Evolutionary conservation across 306 rosid species (phyloP), one percentile per base, ranked within the genome.

Genomic region (Mimosa bimucronata): DNA sequence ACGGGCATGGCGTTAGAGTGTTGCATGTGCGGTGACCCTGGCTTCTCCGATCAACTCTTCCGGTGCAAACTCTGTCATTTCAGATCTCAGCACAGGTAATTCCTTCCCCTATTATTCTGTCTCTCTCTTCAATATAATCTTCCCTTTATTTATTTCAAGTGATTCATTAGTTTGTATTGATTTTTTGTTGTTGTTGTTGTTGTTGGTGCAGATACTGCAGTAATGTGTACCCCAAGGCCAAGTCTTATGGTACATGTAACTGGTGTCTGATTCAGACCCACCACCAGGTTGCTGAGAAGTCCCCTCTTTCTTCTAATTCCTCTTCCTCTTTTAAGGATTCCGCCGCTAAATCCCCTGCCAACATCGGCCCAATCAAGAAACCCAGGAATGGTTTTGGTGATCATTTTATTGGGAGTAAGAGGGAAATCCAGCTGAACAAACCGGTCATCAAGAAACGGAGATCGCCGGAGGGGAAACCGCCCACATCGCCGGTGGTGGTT

Each of bases 1-100:
- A 69, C 72, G 64, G 41, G 77, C 52, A 65, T 58, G 72, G 85
- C 65, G 5, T 34, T 34, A 0, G 99, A 95, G 90, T 95, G 99
- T 75, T 95, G 99, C 89, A 95, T 91, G 98, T 95, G 99, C 75
- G 99, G 99, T 9, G 99, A 93, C 86, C 88, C 65, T 65, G 99
- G 99, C 73, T 90, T 95, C 89, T 90, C 99, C 57, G 78, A 88
- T 40, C 90, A 93, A 77, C 97, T 93, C 80, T 91, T 95, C 79
- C 94, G 73, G 48, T 95, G 99, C 86, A 87, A 87, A 83, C 50
- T 89, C 65, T 95, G 99, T 75, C 97, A 91, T 38, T 91, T 90
- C 97, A 90, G 99, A 95, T 95, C 96, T 79, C 99, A 95, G 75
- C 99, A 95, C 92, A 93, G 96, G 98, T 88, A 6, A 2, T 30